Evolutionary conservation across 169 alveolate genomes (phyloP), one percentile per base, ranked within the genome.

Genomic region (Babesia gibsoni): DNA sequence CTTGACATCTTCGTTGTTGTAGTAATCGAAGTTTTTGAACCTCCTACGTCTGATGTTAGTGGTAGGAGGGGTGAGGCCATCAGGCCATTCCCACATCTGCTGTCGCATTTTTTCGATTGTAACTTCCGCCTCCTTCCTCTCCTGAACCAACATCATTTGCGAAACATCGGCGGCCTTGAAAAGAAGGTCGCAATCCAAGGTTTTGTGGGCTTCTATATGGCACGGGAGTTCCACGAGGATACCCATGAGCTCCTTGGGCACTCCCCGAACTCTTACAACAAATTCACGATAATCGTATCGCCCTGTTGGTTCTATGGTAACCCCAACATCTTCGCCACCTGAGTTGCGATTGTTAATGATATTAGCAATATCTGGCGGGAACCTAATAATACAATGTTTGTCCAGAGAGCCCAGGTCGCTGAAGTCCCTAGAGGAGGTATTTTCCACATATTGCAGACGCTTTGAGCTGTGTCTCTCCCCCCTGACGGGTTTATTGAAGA

Each of bases 1-100:
- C 42, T 88, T 81, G 23, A 91, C 78, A 35, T 91, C 95, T 23
- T 86, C 90, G 22, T 83, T 82, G 53, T 87, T 83, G 67, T 75
- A 91, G 32, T 84, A 54, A 43, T 91, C 92, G 12, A 80, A 58
- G 64, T 90, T 77, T 58, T 89, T 90, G 54, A 90, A 91, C 69
- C 84, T 85, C 61, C 94, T 78, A 27, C 83, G 82, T 48, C 95
- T 67, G 4, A 91, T 91, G 53, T 84, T 84, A 27, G 75, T 83
- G 12, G 93, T 91, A 33, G 91, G 89, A 23, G 95, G 95, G 14
- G 94, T 82, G 9, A 91, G 57, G 37, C 95, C 95, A 9, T 83
- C 90, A 23, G 89, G 91, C 95, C 95, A 91, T 74, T 91, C 95
- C 95, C 95, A 91, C 67, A 84, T 68, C 41, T 83, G 64, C 23